A percentile compares a stretch with the other conserved stretches of the same genome.
Conservation (phyloP, 805 yeast species). For the Lachancea meyersii region DNA sequence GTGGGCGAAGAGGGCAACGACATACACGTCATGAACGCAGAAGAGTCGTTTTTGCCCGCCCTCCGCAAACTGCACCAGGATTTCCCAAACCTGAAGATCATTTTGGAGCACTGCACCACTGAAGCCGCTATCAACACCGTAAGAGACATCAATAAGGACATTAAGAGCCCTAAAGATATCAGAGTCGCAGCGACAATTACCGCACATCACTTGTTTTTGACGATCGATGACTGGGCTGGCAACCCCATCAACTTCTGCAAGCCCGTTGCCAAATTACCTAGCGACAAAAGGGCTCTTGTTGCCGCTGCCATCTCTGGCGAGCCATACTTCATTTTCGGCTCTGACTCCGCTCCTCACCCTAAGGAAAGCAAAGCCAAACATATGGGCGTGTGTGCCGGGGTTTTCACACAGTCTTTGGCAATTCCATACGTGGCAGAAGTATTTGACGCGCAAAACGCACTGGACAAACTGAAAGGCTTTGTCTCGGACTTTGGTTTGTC, state of each 20-base stretch:
- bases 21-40: constrained; percentile 91
- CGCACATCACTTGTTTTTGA: constrained; percentile 86
- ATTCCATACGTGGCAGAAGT: constrained; percentile 80
- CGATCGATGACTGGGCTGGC: constrained; percentile 95
- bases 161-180: constrained; percentile 35
- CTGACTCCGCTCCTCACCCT: constrained; percentile 98
- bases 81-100: constrained; percentile 81
- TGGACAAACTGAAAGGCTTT: constrained; percentile 65
- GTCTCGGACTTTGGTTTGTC: constrained; percentile 66
- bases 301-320: constrained; percentile 88
- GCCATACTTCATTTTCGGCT: constrained; percentile 91
- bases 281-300: constrained; percentile 72
- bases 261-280: constrained; percentile 93
- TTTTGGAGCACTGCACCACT: constrained; percentile 93
- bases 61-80: constrained; percentile 66
- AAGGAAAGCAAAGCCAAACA: constrained; percentile 67
- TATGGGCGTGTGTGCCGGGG: constrained; percentile 95
- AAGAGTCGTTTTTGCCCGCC: constrained; percentile 86
- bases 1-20: constrained; percentile 47
- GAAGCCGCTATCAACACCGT: constrained; percentile 79
- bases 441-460: constrained; percentile 58
- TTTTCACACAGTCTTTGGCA: constrained; percentile 81
- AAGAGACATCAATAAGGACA: constrained; percentile 49
- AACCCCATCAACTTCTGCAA: constrained; percentile 92
- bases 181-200: constrained; percentile 89